Percentiles rank a stretch among this genome's conserved stretches.
Evolutionary conservation across 1,284 basidiomycete species (phyloP).

Genomic region (Ganoderma boninense): DNA sequence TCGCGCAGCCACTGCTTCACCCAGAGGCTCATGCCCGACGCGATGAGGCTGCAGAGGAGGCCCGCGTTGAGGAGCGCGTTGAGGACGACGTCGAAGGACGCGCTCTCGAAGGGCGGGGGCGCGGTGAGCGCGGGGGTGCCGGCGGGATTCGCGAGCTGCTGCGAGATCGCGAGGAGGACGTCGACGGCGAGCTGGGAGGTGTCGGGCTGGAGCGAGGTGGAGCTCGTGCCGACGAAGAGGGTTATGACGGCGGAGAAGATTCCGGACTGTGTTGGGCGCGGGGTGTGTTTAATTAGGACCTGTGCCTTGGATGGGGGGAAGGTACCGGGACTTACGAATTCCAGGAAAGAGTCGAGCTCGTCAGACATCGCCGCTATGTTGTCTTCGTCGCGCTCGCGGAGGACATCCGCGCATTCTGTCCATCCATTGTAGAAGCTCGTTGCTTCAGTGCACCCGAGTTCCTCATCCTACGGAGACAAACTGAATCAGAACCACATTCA

Average conservation of each 20-base stretch:
- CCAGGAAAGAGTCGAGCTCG: constrained; percentile 1
- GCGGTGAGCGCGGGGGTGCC: neutral
- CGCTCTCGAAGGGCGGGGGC: constrained; percentile 9
- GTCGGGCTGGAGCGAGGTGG: constrained; percentile 9
- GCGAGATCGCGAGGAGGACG: constrained; percentile 10
- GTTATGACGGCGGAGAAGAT: constrained; percentile 23
- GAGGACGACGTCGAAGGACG: constrained; percentile 8
- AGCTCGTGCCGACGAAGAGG: constrained; percentile 13
- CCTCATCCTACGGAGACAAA: neutral
- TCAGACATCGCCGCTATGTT: neutral
- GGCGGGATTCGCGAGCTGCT: constrained; percentile 5
- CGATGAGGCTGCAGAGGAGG: constrained; percentile 23
- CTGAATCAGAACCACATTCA: neutral
- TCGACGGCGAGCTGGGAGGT: constrained; percentile 2
- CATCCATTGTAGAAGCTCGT: neutral
- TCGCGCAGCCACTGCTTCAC: constrained; percentile 27
- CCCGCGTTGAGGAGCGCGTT: constrained; percentile 17
- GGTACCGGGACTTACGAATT: neutral
- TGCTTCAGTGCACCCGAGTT: neutral
- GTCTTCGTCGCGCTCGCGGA: constrained; percentile 4
- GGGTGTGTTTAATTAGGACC: too few relatives aligned
- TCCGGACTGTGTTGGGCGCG: constrained; percentile 9
- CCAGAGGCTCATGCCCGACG: constrained; percentile 20
- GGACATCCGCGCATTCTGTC: neutral
- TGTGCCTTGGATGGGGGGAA: neutral